Evolutionary conservation across 805 yeast genomes (phyloP).

Genomic region (Suhomyces tanzawaensis): DNA sequence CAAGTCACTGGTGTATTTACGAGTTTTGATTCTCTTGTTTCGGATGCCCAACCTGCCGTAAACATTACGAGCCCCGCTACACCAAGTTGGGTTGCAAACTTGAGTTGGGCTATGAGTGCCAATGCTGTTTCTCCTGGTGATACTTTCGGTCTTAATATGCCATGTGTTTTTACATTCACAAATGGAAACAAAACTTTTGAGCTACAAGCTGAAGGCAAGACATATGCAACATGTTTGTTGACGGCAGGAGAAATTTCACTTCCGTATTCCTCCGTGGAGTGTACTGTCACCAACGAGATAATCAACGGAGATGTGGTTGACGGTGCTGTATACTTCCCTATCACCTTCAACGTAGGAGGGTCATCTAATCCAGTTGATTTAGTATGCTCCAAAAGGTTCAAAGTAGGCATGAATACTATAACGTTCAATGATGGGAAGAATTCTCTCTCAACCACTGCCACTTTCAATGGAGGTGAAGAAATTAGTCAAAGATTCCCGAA

Average conservation of each 20-base stretch:
- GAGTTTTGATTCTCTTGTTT: no score
- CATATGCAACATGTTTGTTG: constrained; percentile 24
- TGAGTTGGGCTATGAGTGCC: no score
- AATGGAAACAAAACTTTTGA: constrained; percentile 4
- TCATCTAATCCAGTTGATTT: constrained; percentile 12
- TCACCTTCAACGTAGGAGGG: constrained; percentile 18
- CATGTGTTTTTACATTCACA: constrained; percentile 16
- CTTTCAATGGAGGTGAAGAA: constrained; percentile 4
- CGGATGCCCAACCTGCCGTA: no score
- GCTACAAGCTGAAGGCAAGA: constrained; percentile 7
- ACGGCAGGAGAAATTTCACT: constrained; percentile 9
- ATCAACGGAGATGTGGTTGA: constrained; percentile 1
- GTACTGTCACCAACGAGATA: constrained; percentile 7
- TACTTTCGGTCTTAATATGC: constrained; percentile 15
- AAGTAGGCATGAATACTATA: constrained; percentile 19
- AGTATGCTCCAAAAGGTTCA: constrained; percentile 15
- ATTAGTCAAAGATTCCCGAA: background rate
- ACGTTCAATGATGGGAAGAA: constrained; percentile 14
- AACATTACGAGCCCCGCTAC: no score
- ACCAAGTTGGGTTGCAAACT: no score
- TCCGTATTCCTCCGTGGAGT: constrained; percentile 8
- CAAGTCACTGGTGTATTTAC: no score
- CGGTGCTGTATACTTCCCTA: constrained; percentile 16
- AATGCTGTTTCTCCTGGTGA: no score
- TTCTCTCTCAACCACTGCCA: constrained; percentile 4